These are phyloP conservation scores for Alternaria sp. DNA, from an alignment of 2,329 filamentous ascomycete species.

Conservation along the genomic window DNA sequence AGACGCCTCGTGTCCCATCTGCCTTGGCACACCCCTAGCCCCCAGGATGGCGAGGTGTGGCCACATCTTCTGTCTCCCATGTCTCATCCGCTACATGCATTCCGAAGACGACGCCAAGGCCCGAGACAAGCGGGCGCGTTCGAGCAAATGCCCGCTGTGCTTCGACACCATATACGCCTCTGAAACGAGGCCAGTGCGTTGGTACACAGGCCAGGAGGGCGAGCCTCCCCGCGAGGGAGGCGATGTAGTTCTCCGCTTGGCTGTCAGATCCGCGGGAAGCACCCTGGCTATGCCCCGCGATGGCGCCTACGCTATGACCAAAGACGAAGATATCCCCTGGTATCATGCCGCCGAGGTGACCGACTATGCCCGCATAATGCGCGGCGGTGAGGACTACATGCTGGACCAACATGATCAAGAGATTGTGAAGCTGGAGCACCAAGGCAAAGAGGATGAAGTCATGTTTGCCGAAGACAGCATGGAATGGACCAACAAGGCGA, in stretches of 20 bases:
- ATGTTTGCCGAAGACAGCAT: constrained; percentile 87
- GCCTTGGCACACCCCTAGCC: constrained; percentile 88
- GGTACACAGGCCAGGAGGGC: constrained; percentile 88
- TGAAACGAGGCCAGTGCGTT: constrained; percentile 86
- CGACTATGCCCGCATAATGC: constrained; percentile 96
- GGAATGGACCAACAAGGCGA: constrained; percentile 87
- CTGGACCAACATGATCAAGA: constrained; percentile 78
- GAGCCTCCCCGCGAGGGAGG: constrained; percentile 80
- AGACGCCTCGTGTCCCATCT: constrained; percentile 88
- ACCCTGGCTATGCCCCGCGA: constrained; percentile 89
- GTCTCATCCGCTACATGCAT: constrained; percentile 94
- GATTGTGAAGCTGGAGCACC: constrained; percentile 72
- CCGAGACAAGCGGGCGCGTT: constrained; percentile 73
- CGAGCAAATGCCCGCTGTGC: constrained; percentile 97
- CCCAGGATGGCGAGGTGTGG: constrained; percentile 97
- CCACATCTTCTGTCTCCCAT: constrained; percentile 95
- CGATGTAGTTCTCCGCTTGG: constrained; percentile 86
- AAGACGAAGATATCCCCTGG: constrained; percentile 86
- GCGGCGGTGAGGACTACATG: constrained; percentile 90
- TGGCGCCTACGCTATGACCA: constrained; percentile 71
- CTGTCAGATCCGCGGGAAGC: constrained; percentile 79
- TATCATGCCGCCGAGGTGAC: constrained; percentile 91
- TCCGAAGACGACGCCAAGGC: constrained; percentile 69
- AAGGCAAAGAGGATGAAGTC: constrained; percentile 87
- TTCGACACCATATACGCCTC: constrained; percentile 92